phyloP scores from a whole-genome alignment of 208 protist species.

The Hexamita inflata region DNA sequence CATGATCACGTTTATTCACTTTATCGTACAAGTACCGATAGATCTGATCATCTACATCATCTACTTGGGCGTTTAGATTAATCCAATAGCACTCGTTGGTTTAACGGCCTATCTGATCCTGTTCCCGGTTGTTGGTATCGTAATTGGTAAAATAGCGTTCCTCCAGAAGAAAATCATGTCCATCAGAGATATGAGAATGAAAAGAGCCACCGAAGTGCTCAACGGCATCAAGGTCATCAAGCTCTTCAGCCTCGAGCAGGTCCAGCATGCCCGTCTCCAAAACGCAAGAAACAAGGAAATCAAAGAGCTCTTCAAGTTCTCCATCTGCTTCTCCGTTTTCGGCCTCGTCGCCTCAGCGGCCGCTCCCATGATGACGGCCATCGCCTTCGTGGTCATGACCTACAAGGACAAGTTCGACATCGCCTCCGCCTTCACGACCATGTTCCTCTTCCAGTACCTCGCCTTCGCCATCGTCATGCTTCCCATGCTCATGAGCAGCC shows the following conservation, averaged over 20 bases:
- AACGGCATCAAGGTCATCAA: slow-evolving; percentile 54
- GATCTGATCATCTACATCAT: slow-evolving; percentile 44
- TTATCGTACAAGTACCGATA: slow-evolving; percentile 40
- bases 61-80: slow-evolving; percentile 45
- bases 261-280: slow-evolving; percentile 37
- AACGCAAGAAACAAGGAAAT: slow-evolving; percentile 31
- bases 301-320: neutral
- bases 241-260: slow-evolving; percentile 51
- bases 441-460: slow-evolving; percentile 22
- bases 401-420: neutral
- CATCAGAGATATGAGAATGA: slow-evolving; percentile 47
- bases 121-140: slow-evolving; percentile 40
- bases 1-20: slow-evolving; percentile 33
- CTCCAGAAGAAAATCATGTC: slow-evolving; percentile 29
- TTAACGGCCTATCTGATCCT: slow-evolving; percentile 47
- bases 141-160: neutral
- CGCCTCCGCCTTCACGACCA: neutral
- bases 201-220: slow-evolving; percentile 48
- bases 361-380: slow-evolving; percentile 12
- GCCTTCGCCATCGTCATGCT: neutral
- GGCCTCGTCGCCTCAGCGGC: neutral
- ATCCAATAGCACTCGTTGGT: slow-evolving; percentile 42
- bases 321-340: neutral
- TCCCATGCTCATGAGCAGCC: neutral
- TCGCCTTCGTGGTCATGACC: slow-evolving; percentile 20